Conservation (phyloP, 371 early-diverging fungal genomes). For the Mucor circinelloides region DNA sequence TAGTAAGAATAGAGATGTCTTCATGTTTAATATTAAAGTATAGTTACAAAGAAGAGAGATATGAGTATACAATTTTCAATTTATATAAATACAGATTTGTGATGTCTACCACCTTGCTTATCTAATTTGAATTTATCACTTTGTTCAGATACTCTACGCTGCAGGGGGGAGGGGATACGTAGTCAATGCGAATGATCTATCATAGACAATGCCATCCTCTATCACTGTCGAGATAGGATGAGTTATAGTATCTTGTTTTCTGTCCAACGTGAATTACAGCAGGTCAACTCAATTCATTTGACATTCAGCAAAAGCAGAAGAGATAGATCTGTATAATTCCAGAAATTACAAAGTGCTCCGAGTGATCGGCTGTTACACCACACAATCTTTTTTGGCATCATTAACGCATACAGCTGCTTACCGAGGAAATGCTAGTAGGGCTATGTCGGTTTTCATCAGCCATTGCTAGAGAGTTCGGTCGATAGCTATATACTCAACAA, state of each 20-base stretch:
- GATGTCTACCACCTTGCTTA: neutral
- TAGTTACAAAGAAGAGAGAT: neutral
- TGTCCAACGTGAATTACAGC: neutral
- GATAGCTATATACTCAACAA: too few species aligned
- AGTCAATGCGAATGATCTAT: neutral
- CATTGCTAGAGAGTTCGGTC: too few species aligned
- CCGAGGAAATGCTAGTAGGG: neutral
- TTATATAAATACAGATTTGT: neutral
- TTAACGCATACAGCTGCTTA: neutral
- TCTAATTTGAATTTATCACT: neutral
- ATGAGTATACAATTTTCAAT: neutral
- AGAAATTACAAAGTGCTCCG: neutral
- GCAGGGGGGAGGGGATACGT: too few species aligned
- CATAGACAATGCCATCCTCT: neutral
- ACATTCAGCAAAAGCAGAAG: neutral
- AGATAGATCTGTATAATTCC: neutral
- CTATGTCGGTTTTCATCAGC: too few species aligned
- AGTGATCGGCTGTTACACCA: neutral
- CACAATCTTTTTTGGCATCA: too few species aligned
- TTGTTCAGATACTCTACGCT: neutral
- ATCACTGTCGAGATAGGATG: neutral
- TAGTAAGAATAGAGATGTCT: conserved; percentile 24
- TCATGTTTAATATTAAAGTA: neutral
- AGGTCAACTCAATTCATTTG: neutral
- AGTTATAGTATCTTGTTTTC: neutral